Percentiles rank a stretch among this genome's conserved stretches.
These are phyloP conservation scores for Alternaria gaisen DNA, from an alignment of 2,329 filamentous ascomycete species.

Conservation along the genomic window DNA sequence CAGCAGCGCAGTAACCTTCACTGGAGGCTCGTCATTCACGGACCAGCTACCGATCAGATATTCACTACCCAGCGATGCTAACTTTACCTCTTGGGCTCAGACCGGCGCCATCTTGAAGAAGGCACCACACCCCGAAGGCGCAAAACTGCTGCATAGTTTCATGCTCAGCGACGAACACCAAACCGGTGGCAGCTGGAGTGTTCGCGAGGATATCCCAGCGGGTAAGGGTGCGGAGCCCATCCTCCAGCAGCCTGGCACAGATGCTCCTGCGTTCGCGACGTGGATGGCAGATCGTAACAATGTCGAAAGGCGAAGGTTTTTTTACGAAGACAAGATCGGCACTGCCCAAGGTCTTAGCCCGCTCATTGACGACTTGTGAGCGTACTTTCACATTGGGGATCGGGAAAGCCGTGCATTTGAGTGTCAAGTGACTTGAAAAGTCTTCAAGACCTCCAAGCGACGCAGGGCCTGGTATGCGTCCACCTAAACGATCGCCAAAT, in stretches of 20 bases:
- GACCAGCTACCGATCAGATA: not conserved
- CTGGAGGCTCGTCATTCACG: constrained; percentile 5
- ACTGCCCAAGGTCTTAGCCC: constrained; percentile 56
- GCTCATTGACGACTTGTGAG: constrained; percentile 32
- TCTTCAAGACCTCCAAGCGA: not conserved
- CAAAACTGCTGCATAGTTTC: constrained; percentile 61
- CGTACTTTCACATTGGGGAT: not conserved
- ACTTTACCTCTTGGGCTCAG: constrained; percentile 61
- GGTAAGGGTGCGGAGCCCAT: constrained; percentile 42
- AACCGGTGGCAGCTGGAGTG: constrained; percentile 46
- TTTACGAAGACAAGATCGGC: constrained; percentile 56
- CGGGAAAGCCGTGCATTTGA: not conserved
- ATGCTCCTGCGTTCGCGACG: constrained; percentile 51
- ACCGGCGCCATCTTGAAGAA: constrained; percentile 59
- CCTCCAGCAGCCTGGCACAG: constrained; percentile 45
- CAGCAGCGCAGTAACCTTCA: constrained; percentile 32
- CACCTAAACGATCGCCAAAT: not conserved
- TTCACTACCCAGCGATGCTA: constrained; percentile 47
- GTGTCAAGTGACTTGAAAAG: not conserved
- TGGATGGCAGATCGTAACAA: constrained; percentile 56
- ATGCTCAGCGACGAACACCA: constrained; percentile 57
- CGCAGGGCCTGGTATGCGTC: not conserved
- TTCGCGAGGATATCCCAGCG: constrained; percentile 43
- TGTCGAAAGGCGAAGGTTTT: constrained; percentile 56
- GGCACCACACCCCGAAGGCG: constrained; percentile 60